phyloP scores from a whole-genome alignment of 257 asterid species.

The Petunia secreta region DNA sequence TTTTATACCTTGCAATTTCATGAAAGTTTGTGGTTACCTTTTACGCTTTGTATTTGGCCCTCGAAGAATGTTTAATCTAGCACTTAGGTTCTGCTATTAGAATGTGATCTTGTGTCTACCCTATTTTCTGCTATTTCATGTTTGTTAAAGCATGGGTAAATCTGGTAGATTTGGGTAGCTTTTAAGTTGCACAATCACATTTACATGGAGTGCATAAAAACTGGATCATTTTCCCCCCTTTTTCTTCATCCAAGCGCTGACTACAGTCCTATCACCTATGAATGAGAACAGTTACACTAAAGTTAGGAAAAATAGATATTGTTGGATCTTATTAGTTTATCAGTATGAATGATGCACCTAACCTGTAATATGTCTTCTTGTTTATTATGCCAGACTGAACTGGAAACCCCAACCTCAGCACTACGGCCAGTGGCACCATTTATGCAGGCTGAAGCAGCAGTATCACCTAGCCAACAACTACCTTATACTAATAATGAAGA shows the following conservation, averaged over 20 bases:
- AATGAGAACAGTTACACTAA: background rate
- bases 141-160: no score
- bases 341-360: background rate
- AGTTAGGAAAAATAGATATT: background rate
- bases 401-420: conserved; percentile 24
- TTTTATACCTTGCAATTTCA: no score
- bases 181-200: background rate
- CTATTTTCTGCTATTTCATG: no score
- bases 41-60: no score
- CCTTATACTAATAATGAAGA: background rate
- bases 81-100: no score
- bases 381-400: conserved; percentile 12
- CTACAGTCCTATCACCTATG: background rate
- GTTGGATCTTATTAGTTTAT: background rate
- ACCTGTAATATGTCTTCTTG: background rate
- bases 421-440: conserved; percentile 11
- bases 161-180: no score
- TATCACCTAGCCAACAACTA: background rate
- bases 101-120: no score
- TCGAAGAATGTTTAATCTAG: no score
- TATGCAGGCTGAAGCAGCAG: conserved; percentile 12
- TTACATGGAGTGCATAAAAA: background rate
- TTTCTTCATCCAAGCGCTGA: background rate
- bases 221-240: background rate
- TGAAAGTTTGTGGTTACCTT: no score